These are phyloP conservation scores for Malus fusca DNA, from an alignment of 306 rosid species.

Conservation along the genomic window DNA sequence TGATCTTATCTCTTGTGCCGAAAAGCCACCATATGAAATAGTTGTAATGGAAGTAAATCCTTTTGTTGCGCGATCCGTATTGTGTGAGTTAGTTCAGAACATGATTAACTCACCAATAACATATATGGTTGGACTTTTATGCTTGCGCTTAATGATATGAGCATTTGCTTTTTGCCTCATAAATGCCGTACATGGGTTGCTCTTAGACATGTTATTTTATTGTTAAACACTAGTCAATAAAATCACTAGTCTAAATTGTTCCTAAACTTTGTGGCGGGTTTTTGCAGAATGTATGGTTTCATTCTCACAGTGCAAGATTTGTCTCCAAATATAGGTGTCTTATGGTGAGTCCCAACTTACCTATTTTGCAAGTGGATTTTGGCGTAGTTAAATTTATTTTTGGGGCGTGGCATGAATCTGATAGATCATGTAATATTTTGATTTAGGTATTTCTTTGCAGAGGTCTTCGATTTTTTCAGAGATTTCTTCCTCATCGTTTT, in stretches of 20 bases:
- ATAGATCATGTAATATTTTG: slow-evolving; percentile 12
- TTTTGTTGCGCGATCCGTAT: neutral
- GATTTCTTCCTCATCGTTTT: slow-evolving; percentile 81
- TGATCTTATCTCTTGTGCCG: neutral
- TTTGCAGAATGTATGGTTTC: slow-evolving; percentile 87
- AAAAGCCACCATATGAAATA: neutral
- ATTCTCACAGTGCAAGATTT: slow-evolving; percentile 84
- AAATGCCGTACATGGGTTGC: neutral
- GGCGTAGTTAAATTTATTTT: neutral
- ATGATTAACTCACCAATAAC: neutral
- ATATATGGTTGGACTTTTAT: neutral
- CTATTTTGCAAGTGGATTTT: neutral
- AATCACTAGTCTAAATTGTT: slow-evolving; percentile 7
- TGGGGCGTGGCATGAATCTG: slow-evolving; percentile 15
- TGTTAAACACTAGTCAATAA: neutral
- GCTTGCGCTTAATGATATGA: neutral
- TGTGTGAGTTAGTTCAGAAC: neutral
- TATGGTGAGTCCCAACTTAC: slow-evolving; percentile 59
- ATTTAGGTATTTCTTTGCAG: slow-evolving; percentile 94
- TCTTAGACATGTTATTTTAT: neutral
- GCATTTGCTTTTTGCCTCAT: neutral
- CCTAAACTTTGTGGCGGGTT: slow-evolving; percentile 22
- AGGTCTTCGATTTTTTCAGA: slow-evolving; percentile 88
- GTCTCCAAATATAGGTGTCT: slow-evolving; percentile 85
- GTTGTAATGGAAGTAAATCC: neutral